Percentiles rank a stretch among this genome's conserved stretches.
Conservation (phyloP, 2,329 filamentous ascomycete genomes). For the Alternaria gaisen region DNA sequence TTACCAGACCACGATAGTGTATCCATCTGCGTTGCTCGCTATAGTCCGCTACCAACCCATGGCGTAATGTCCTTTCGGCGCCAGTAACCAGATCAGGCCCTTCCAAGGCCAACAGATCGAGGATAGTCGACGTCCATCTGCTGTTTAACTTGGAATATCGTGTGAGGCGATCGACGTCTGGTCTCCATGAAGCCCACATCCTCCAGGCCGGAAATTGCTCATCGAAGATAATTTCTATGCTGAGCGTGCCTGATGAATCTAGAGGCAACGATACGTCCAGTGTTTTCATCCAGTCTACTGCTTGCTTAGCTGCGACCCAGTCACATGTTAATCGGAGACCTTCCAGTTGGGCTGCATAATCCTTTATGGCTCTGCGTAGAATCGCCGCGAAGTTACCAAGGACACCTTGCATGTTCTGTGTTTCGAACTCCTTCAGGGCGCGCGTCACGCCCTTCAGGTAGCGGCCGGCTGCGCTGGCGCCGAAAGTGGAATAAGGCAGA, state of each 20-base stretch:
- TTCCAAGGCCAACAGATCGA: conserved; percentile 39
- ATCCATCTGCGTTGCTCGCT: conserved; percentile 17
- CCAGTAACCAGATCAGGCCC: conserved; percentile 42
- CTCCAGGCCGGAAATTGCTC: conserved; percentile 38
- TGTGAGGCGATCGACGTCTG: conserved; percentile 28
- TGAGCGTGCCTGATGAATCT: conserved; percentile 16
- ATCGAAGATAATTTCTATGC: conserved; percentile 37
- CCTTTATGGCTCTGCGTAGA: conserved; percentile 27
- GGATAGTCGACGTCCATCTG: conserved; percentile 23
- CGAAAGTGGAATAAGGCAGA: conserved; percentile 36
- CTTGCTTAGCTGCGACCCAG: conserved; percentile 34
- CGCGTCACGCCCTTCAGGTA: conserved; percentile 36
- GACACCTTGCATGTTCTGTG: conserved; percentile 21
- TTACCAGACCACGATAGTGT: conserved; percentile 28
- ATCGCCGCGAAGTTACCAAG: conserved; percentile 37
- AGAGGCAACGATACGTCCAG: conserved; percentile 16
- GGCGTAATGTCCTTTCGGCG: conserved; percentile 25
- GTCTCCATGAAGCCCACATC: conserved; percentile 43
- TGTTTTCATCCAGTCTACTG: conserved; percentile 34
- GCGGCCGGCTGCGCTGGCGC: conserved; percentile 32
- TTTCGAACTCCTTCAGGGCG: conserved; percentile 23
- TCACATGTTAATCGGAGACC: conserved; percentile 33
- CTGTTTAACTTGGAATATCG: conserved; percentile 24
- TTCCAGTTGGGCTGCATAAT: conserved; percentile 38
- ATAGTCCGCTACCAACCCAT: conserved; percentile 37